These are phyloP conservation scores for Colletotrichum shisoi DNA, from an alignment of 2,329 filamentous ascomycete genomes.

Conservation along the genomic window DNA sequence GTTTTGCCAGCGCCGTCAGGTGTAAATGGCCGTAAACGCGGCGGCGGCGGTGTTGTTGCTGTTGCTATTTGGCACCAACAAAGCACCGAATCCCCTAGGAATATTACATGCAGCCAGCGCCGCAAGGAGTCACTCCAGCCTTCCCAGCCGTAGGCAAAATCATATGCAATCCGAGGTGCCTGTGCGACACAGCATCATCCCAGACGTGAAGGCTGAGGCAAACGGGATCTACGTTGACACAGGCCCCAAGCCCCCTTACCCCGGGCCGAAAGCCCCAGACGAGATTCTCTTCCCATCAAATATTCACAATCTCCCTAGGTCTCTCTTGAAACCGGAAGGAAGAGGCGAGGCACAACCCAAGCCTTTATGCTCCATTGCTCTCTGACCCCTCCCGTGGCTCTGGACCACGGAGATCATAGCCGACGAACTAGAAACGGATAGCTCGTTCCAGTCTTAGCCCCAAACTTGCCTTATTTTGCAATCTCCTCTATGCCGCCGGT, in stretches of 20 bases:
- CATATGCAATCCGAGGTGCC: neutral
- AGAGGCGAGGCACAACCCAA: neutral
- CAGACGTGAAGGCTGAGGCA: constrained; percentile 2
- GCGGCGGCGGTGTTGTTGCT: neutral
- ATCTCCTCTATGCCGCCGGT: neutral
- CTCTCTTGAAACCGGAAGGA: neutral
- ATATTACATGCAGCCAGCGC: neutral
- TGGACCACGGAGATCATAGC: constrained; percentile 2
- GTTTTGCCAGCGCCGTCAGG: neutral
- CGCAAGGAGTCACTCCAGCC: neutral
- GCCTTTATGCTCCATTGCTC: neutral
- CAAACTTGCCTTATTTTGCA: neutral
- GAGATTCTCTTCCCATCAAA: neutral
- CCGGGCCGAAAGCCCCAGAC: neutral
- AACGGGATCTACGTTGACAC: neutral
- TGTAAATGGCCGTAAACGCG: neutral
- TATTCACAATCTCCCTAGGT: neutral
- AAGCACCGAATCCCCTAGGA: neutral
- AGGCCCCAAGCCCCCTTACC: neutral
- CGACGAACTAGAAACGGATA: neutral
- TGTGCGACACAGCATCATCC: neutral
- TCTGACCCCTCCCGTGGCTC: neutral
- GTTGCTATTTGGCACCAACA: neutral
- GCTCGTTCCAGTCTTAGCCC: constrained; percentile 13
- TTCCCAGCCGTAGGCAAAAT: neutral